phyloP scores from a whole-genome alignment of 2,329 filamentous ascomycete species.

The Diaporthe caulivora region DNA sequence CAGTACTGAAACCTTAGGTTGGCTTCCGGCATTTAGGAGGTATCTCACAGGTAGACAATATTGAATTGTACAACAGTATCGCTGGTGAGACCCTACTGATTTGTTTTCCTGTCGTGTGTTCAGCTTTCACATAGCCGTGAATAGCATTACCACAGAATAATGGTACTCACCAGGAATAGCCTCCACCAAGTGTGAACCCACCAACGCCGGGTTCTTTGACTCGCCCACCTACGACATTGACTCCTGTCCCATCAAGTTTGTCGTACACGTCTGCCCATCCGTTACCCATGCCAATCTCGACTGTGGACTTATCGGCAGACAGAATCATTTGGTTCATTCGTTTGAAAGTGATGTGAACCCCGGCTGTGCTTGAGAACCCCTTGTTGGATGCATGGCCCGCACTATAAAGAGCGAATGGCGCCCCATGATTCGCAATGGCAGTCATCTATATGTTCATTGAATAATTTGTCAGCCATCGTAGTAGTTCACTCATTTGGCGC shows the following conservation, averaged over 20 bases:
- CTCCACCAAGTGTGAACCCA: conserved; percentile 46
- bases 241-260: conserved; percentile 40
- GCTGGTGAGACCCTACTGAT: conserved; percentile 44
- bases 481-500: neutral
- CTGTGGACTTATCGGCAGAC: conserved; percentile 40
- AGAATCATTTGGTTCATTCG: conserved; percentile 42
- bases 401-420: conserved; percentile 44
- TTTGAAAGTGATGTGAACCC: conserved; percentile 44
- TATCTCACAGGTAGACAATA: conserved; percentile 44
- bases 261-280: conserved; percentile 45
- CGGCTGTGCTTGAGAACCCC: conserved; percentile 45
- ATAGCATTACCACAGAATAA: neutral
- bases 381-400: conserved; percentile 46
- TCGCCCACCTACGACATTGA: conserved; percentile 46
- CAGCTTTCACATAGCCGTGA: neutral
- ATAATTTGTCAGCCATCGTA: neutral
- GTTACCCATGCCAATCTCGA: conserved; percentile 43
- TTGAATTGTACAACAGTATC: conserved; percentile 44
- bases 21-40: too few relatives aligned
- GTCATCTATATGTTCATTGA: conserved; percentile 31
- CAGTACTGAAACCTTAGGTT: neutral
- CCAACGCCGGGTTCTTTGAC: conserved; percentile 45
- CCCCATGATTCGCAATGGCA: conserved; percentile 40
- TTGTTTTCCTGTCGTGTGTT: conserved; percentile 44
- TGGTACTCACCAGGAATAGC: conserved; percentile 44